phyloP scores from a whole-genome alignment of 176 grass and related monocot genomes.

The Miscanthus lutarioriparius region DNA sequence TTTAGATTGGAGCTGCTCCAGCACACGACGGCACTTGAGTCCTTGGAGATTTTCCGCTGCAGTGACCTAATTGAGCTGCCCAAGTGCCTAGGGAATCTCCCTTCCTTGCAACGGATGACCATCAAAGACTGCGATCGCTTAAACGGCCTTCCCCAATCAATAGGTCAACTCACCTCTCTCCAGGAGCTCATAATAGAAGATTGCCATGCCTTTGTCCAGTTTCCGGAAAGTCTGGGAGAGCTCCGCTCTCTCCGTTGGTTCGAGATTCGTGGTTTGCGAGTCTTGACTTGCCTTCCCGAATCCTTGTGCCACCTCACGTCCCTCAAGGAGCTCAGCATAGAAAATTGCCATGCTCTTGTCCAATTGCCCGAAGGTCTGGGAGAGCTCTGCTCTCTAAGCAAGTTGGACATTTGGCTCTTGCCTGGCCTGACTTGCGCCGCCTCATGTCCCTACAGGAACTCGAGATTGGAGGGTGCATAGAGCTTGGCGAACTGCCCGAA shows the following conservation, averaged over 20 bases:
- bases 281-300: no score
- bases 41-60: not conserved
- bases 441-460: not conserved
- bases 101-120: not conserved
- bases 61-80: not conserved
- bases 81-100: not conserved
- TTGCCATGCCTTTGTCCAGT: no score
- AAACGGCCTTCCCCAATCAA: no score
- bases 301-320: no score
- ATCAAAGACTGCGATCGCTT: fast-evolving
- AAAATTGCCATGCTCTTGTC: not conserved
- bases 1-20: not conserved
- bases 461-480: not conserved
- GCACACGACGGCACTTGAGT: not conserved
- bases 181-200: no score
- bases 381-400: not conserved
- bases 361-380: not conserved
- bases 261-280: no score
- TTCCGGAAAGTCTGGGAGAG: no score
- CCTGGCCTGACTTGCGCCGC: not conserved
- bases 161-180: no score
- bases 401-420: not conserved
- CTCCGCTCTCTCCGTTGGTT: no score
- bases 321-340: not conserved
- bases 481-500: not conserved